Evolutionary conservation across 768 basidiomycete species (phyloP).

Genomic region (Calocybe gangraenosa): DNA sequence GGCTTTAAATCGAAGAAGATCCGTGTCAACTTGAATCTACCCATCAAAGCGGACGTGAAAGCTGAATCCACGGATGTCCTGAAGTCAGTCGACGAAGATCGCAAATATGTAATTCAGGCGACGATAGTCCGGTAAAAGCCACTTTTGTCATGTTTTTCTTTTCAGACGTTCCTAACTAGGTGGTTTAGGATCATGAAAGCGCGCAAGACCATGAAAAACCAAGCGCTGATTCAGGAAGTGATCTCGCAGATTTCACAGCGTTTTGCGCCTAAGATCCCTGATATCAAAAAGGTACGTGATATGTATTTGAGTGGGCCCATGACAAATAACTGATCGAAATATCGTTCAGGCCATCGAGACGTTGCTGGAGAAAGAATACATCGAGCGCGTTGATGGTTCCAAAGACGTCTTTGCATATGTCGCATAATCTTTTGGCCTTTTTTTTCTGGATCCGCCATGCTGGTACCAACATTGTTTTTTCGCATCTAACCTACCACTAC

Average conservation of each 20-base stretch:
- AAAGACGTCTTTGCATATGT: slow-evolving; percentile 86
- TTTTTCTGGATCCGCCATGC: no score
- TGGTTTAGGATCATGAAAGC: slow-evolving; percentile 85
- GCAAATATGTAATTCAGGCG: slow-evolving; percentile 95
- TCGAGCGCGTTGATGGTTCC: slow-evolving; percentile 91
- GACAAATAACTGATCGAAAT: neutral
- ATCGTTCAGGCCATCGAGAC: slow-evolving; percentile 77
- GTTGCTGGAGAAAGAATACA: slow-evolving; percentile 95
- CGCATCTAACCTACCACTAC: neutral
- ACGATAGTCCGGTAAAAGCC: slow-evolving; percentile 79
- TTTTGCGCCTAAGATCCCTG: slow-evolving; percentile 91
- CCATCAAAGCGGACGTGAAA: slow-evolving; percentile 95
- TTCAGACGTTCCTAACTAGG: slow-evolving; percentile 1
- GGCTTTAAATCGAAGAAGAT: slow-evolving; percentile 94
- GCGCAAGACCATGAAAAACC: slow-evolving; percentile 94
- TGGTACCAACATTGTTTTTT: slow-evolving; percentile 10
- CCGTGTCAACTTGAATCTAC: slow-evolving; percentile 84
- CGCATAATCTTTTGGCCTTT: slow-evolving; percentile 35
- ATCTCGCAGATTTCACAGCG: slow-evolving; percentile 87
- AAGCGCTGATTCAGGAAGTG: slow-evolving; percentile 84
- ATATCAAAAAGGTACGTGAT: slow-evolving; percentile 94
- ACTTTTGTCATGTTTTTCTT: neutral
- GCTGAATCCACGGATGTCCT: slow-evolving; percentile 87
- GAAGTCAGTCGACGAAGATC: slow-evolving; percentile 96
- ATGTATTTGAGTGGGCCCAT: no score